Evolutionary conservation across 2,329 filamentous ascomycete genomes (phyloP), one percentile per base, ranked within the genome.

Genomic region (Thyridium curvatum): DNA sequence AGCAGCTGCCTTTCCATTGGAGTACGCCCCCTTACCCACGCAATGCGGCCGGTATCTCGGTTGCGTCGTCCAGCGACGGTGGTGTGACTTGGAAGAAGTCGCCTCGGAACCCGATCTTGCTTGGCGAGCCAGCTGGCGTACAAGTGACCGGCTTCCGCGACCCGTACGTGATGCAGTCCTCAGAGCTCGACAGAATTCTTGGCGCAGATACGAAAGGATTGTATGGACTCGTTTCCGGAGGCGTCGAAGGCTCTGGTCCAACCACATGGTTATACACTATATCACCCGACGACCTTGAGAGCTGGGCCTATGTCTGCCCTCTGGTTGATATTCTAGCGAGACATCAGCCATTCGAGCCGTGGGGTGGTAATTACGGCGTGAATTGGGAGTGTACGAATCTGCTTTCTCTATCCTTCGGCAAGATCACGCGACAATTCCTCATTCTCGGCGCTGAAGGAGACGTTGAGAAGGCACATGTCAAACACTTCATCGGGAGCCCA

Each of bases 381-480:
- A 75, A 75, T 37, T 73, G 69, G 68, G 70, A 74, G 44, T 66
- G 67, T 8, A 63, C 60, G 15, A 72, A 69, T 44, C 61, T 72
- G 32, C 52, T 66, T 45, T 66, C 63, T 0, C 51, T 73, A 13
- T 46, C 41, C 1, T 59, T 66, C 13, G 47, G 28, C 4, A 10
- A 26, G 6, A 40, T 54, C 2, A 49, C 56, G 10, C 52, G 49
- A 30, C 56, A 69, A 21, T 68, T 73, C 37, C 44, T 72, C 17
- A 53, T 72, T 1, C 61, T 69, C 47, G 66, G 69, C 1, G 57
- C 64, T 0, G 70, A 74, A 30, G 40, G 40, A 45, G 69, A 69
- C 21, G 41, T 34, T 38, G 18, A 41, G 15, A 26, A 26, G 21
- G 10, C 6, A 6, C 21, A 26, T 10, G 21, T 26, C 10, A 6